Evolutionary conservation across 805 yeast species (phyloP), one percentile per base, ranked within the genome.

Genomic region (Pichia paraexigua): DNA sequence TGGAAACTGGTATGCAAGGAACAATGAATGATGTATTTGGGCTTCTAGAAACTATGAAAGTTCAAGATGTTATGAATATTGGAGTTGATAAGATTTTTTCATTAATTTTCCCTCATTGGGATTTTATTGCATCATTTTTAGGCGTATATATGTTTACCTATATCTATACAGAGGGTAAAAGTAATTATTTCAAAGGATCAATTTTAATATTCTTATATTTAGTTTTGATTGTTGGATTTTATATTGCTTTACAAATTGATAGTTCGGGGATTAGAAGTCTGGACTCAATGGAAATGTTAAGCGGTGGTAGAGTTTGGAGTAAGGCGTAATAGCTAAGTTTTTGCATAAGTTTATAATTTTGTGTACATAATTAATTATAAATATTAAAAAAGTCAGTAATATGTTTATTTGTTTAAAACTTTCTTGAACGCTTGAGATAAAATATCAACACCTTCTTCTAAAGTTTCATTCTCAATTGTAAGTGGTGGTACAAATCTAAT

Each of bases 181-280:
- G 95, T 30, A 94, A 94, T 65, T 94, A 94, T 66, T 92, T 94
- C 76, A 94, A 94, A 67, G 98, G 99, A 1, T 83, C 91, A 17
- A 88, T 94, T 58, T 71, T 92, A 63, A 80, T 92, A 13, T 76
- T 94, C 56, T 76, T 87, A 32, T 92, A 92, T 63, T 62, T 81
- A 39, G 88, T 87, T 35, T 81, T 87, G 11, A 71, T 88, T 50
- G 71, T 80, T 47, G 99, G 98, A 0, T 91, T 92, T 67, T 90
- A 80, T 72, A 81, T 85, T 58, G 79, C 78, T 21, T 75, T 71
- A 41, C 60, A 63, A 24, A 71, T 75, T 21, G 72, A 69, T 43
- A 53, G 61, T 22, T 51, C 53, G 27, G 43, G 45, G 15, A 60
- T 51, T 12, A 20, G 27, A 1, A 35, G 45, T 13, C 41, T 35